These are phyloP conservation scores for Leccinum broughii DNA, from an alignment of 768 basidiomycete species.

Conservation along the genomic window DNA sequence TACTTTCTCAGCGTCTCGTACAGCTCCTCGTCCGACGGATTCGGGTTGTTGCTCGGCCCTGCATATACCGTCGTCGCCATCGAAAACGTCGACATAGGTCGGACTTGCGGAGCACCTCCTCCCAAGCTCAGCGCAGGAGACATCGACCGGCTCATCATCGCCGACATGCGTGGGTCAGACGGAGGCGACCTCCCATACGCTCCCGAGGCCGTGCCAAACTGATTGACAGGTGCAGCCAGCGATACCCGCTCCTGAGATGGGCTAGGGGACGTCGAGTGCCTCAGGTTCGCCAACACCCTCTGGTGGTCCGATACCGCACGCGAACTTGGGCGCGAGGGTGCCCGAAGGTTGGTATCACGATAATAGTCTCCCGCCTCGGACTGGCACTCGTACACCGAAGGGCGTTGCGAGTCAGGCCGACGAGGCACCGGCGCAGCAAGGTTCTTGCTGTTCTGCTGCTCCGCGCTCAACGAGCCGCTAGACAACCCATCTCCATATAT, in stretches of 20 bases:
- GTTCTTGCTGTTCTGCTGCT: constrained; percentile 23
- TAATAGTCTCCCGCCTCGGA: constrained; percentile 59
- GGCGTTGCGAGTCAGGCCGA: constrained; percentile 39
- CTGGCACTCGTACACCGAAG: constrained; percentile 41
- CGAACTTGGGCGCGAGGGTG: constrained; percentile 33
- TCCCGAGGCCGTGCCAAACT: constrained; percentile 37
- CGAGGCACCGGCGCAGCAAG: constrained; percentile 40
- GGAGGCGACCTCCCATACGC: constrained; percentile 41
- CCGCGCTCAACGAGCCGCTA: constrained; percentile 44
- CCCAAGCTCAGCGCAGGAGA: constrained; percentile 33
- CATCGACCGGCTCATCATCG: constrained; percentile 40
- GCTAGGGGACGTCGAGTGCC: constrained; percentile 27
- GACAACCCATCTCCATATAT: constrained; percentile 52
- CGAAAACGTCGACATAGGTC: constrained; percentile 61
- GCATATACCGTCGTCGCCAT: constrained; percentile 58
- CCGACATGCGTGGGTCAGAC: constrained; percentile 46
- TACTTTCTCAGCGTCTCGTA: constrained; percentile 55
- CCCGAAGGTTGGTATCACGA: constrained; percentile 50
- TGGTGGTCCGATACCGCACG: constrained; percentile 34
- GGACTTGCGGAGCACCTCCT: constrained; percentile 31
- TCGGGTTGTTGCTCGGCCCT: constrained; percentile 49
- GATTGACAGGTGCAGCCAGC: constrained; percentile 37
- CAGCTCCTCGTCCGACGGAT: constrained; percentile 63
- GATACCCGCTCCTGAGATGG: constrained; percentile 41
- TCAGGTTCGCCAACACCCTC: constrained; percentile 25